Percentiles rank a stretch among this genome's conserved stretches.
Evolutionary conservation across 139 green algal species (phyloP).

Genomic region (Coelastrella sp.): DNA sequence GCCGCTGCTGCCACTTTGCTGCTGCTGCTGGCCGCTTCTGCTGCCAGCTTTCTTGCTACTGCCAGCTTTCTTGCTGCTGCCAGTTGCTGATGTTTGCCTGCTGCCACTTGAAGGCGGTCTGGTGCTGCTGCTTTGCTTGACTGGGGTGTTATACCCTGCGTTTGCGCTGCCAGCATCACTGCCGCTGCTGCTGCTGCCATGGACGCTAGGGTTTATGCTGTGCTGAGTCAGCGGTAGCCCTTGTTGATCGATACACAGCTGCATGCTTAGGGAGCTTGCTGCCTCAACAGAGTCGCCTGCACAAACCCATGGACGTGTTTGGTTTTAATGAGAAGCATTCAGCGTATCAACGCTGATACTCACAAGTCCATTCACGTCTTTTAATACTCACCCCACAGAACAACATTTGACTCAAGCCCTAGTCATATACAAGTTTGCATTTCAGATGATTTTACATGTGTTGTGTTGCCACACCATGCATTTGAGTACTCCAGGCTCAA

Average conservation of each 20-base stretch:
- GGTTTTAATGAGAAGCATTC: too few species aligned
- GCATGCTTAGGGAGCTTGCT: background rate
- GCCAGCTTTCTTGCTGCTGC: background rate
- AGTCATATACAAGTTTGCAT: too few species aligned
- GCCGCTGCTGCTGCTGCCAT: background rate
- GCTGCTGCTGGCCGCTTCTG: slow-evolving; percentile 5
- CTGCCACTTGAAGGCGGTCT: background rate
- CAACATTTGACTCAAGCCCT: too few species aligned
- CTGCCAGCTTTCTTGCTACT: background rate
- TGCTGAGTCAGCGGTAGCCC: slow-evolving; percentile 8
- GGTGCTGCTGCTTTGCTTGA: background rate
- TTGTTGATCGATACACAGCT: slow-evolving; percentile 8
- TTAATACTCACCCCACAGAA: too few species aligned
- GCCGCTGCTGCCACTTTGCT: slow-evolving; percentile 31
- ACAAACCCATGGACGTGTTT: background rate
- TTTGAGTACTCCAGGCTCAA: too few species aligned
- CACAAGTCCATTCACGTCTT: too few species aligned
- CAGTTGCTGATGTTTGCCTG: background rate
- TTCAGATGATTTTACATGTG: too few species aligned
- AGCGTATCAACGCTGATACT: background rate
- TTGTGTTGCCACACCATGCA: too few species aligned
- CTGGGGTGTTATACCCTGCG: background rate
- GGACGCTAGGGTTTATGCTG: slow-evolving; percentile 2
- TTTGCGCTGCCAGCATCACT: background rate
- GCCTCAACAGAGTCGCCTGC: background rate